A percentile compares a stretch with the other conserved stretches of the same genome.
Conservation (phyloP, 495 filamentous ascomycete genomes). For the Hypoxylon crocopeplum region DNA sequence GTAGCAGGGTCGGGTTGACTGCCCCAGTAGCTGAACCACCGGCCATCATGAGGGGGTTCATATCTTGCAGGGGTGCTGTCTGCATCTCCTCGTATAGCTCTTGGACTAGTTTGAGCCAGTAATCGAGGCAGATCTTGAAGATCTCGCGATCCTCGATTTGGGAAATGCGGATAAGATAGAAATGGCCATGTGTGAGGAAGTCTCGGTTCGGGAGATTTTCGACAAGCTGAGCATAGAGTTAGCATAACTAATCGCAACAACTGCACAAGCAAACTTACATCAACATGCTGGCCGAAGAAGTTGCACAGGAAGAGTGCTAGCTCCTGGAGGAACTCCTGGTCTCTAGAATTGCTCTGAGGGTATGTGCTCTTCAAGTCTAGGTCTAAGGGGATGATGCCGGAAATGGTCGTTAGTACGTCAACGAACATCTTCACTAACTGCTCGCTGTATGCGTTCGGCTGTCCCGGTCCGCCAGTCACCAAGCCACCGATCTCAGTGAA, state of each 20-base stretch:
- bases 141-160: slow-evolving; percentile 99
- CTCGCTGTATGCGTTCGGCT: slow-evolving; percentile 83
- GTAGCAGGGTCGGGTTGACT: slow-evolving; percentile 79
- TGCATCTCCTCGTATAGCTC: slow-evolving; percentile 99
- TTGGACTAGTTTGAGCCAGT: slow-evolving; percentile 98
- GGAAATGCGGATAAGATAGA: slow-evolving; percentile 96
- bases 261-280: slow-evolving; percentile 64
- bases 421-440: slow-evolving; percentile 97
- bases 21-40: slow-evolving; percentile 73
- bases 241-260: slow-evolving; percentile 19
- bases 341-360: slow-evolving; percentile 83
- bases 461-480: slow-evolving; percentile 69
- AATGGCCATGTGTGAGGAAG: slow-evolving; percentile 92
- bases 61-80: slow-evolving; percentile 84
- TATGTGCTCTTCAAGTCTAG: slow-evolving; percentile 91
- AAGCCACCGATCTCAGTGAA: slow-evolving; percentile 96
- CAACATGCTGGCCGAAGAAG: slow-evolving; percentile 91
- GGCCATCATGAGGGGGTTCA: slow-evolving; percentile 78
- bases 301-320: slow-evolving; percentile 94
- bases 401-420: slow-evolving; percentile 85
- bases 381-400: slow-evolving; percentile 86
- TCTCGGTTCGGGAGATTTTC: slow-evolving; percentile 95
- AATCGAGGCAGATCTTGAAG: slow-evolving; percentile 99
- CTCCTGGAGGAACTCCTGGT: slow-evolving; percentile 98
- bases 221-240: slow-evolving; percentile 69